Percentiles rank a stretch among this genome's conserved stretches.
phyloP scores from a whole-genome alignment of 1,284 basidiomycete genomes.

The Leccinum subrobustum region DNA sequence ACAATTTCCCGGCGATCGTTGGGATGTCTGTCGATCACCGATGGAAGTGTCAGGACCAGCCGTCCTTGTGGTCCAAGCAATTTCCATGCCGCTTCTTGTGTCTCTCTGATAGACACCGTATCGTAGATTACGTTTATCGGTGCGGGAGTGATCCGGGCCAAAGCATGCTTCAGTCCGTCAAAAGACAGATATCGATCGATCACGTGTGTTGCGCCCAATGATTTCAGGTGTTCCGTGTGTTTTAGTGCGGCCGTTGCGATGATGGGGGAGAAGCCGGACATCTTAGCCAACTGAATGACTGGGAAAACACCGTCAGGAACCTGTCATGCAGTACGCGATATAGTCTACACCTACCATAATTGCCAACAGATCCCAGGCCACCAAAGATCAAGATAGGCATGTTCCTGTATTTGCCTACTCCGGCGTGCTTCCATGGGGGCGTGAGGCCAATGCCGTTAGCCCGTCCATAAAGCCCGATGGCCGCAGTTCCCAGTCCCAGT shows the following conservation, averaged over 20 bases:
- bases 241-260: constrained; percentile 44
- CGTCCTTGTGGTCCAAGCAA: constrained; percentile 33
- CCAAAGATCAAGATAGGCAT: constrained; percentile 46
- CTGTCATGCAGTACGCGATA: constrained; percentile 7
- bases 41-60: constrained; percentile 32
- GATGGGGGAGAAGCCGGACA: constrained; percentile 35
- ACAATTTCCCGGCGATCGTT: constrained; percentile 32
- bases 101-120: constrained; percentile 33
- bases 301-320: constrained; percentile 13
- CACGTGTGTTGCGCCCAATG: constrained; percentile 46
- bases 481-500: constrained; percentile 31
- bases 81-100: constrained; percentile 35
- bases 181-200: constrained; percentile 38
- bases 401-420: constrained; percentile 36
- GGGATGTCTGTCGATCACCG: constrained; percentile 27
- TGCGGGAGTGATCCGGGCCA: constrained; percentile 30
- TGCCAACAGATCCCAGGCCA: constrained; percentile 46
- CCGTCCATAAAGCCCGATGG: constrained; percentile 33
- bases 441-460: constrained; percentile 34
- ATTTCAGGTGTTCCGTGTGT: constrained; percentile 41
- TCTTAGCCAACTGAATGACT: constrained; percentile 33
- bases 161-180: constrained; percentile 25
- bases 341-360: constrained; percentile 37
- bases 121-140: constrained; percentile 37
- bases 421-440: constrained; percentile 34